These are phyloP conservation scores for Escovopsis sp. DNA, from an alignment of 2,329 filamentous ascomycete genomes.

Conservation along the genomic window DNA sequence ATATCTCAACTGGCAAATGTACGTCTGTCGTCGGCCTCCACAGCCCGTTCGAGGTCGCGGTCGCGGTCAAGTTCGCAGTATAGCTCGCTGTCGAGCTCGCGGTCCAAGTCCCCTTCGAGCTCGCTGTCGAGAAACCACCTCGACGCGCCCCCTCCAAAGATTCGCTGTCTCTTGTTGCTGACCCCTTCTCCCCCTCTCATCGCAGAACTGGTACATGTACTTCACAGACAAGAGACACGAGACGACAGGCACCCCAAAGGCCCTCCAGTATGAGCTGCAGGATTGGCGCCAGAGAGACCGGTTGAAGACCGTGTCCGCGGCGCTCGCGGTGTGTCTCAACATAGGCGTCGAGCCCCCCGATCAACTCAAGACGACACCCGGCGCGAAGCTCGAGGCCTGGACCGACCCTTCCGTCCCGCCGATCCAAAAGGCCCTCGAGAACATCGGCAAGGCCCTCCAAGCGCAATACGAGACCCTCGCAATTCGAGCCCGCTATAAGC, in stretches of 20 bases:
- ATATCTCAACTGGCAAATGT: conserved; percentile 71
- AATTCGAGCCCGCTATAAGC: conserved; percentile 91
- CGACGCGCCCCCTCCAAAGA: too few relatives aligned
- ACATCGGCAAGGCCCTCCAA: conserved; percentile 92
- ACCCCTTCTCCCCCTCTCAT: too few relatives aligned
- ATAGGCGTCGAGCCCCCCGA: conserved; percentile 96
- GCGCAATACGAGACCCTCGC: conserved; percentile 92
- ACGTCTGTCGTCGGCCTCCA: too few relatives aligned
- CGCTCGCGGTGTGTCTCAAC: conserved; percentile 86
- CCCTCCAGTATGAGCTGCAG: conserved; percentile 50
- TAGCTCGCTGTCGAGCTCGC: too few relatives aligned
- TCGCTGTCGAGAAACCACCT: too few relatives aligned
- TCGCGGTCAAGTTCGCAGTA: too few relatives aligned
- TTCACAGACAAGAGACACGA: conserved; percentile 97
- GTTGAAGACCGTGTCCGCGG: conserved; percentile 90
- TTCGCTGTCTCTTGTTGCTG: too few relatives aligned
- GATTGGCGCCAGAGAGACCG: conserved; percentile 97
- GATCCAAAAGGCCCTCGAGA: conserved; percentile 73
- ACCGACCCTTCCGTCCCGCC: conserved; percentile 75
- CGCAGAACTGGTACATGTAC: conserved; percentile 96
- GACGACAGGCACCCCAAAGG: conserved; percentile 74
- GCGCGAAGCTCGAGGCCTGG: conserved; percentile 92
- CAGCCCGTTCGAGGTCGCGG: too few relatives aligned
- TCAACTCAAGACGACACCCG: conserved; percentile 87
- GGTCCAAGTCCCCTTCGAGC: too few relatives aligned